Percentiles rank a stretch among this genome's conserved stretches.
Conservation (phyloP, 176 grass and related monocot species). For the Eragrostis curvula region DNA sequence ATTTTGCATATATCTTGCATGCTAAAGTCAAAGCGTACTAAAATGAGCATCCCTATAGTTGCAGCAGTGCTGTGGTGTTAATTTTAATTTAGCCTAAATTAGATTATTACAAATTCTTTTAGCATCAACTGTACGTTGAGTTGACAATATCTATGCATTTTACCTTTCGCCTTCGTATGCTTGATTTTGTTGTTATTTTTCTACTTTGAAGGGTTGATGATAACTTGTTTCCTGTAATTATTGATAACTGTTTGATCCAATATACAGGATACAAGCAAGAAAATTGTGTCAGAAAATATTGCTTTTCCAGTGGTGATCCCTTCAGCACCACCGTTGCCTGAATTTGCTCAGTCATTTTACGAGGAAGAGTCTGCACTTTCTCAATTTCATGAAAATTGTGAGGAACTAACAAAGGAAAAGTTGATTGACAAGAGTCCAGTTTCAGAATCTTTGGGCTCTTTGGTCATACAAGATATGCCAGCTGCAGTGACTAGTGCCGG, state of each 20-base stretch:
- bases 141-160: conserved; percentile 15
- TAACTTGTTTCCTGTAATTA: conserved; percentile 22
- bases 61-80: background rate
- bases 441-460: conserved; percentile 51
- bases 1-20: conserved; percentile 6
- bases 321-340: conserved; percentile 60
- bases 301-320: conserved; percentile 30
- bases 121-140: background rate
- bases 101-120: background rate
- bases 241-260: conserved; percentile 33
- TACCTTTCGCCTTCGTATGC: background rate
- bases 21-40: background rate
- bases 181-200: background rate
- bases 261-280: conserved; percentile 41
- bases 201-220: background rate
- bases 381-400: conserved; percentile 41
- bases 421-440: conserved; percentile 35
- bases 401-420: conserved; percentile 24
- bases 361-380: conserved; percentile 27
- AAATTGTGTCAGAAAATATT: conserved; percentile 34
- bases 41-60: background rate
- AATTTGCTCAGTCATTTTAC: conserved; percentile 12
- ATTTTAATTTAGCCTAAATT: conserved; percentile 1
- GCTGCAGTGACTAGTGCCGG: conserved; percentile 1
- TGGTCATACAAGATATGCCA: conserved; percentile 37